These are phyloP conservation scores for Leptographium lundbergii DNA, from an alignment of 2,329 filamentous ascomycete species.

Conservation along the genomic window DNA sequence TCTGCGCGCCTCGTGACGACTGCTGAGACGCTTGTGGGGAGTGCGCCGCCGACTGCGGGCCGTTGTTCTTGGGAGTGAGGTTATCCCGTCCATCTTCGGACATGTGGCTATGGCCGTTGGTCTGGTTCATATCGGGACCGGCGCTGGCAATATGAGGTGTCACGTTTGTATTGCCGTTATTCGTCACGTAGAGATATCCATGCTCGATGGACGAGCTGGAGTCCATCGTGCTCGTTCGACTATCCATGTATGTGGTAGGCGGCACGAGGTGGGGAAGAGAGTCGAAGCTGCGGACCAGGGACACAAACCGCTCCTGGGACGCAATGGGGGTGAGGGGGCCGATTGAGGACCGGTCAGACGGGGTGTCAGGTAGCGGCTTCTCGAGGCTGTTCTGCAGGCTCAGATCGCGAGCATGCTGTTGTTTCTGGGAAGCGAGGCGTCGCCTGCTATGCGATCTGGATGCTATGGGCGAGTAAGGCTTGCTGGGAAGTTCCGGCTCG, in stretches of 20 bases:
- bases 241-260: constrained; percentile 23
- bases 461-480: constrained; percentile 17
- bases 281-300: constrained; percentile 7
- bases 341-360: constrained; percentile 19
- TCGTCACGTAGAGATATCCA: constrained; percentile 14
- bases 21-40: constrained; percentile 41
- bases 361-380: constrained; percentile 43
- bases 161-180: background rate
- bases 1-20: constrained; percentile 21
- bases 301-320: constrained; percentile 5
- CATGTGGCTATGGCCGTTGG: constrained; percentile 34
- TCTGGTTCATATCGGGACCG: constrained; percentile 26
- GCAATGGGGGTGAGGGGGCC: constrained; percentile 21
- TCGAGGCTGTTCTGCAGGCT: constrained; percentile 44
- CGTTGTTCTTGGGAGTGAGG: constrained; percentile 38
- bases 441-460: constrained; percentile 16
- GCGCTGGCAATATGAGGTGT: background rate
- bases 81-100: constrained; percentile 35
- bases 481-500: constrained; percentile 17
- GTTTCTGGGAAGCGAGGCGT: constrained; percentile 6
- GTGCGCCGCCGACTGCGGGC: constrained; percentile 41
- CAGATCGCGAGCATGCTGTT: constrained; percentile 40
- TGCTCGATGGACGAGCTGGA: constrained; percentile 23
- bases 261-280: constrained; percentile 17
- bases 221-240: constrained; percentile 36